phyloP scores from a whole-genome alignment of 345 rosid species.

The Brassica napus region DNA sequence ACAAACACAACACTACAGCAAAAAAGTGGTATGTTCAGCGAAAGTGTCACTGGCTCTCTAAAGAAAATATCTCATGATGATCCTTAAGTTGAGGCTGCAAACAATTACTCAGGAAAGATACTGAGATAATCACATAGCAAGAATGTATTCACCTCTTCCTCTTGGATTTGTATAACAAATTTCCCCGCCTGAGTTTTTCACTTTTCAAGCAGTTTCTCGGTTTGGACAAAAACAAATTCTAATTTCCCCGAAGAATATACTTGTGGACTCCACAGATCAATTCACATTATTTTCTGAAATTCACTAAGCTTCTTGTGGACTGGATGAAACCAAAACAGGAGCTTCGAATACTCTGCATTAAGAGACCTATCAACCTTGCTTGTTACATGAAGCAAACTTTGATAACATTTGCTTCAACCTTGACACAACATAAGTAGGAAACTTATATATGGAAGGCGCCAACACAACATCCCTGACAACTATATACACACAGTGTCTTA shows the following conservation, averaged over 20 bases:
- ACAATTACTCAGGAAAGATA: constrained; percentile 6
- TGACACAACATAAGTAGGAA: background rate
- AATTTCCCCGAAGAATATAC: background rate
- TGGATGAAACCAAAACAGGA: background rate
- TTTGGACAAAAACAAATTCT: background rate
- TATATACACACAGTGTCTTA: background rate
- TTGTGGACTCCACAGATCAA: background rate
- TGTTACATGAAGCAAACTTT: background rate
- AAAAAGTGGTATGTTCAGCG: background rate
- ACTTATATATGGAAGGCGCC: background rate
- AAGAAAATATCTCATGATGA: background rate
- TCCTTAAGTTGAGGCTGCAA: background rate
- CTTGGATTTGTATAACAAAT: background rate
- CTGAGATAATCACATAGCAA: background rate
- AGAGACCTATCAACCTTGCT: background rate
- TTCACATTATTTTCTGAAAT: background rate
- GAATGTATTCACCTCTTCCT: background rate
- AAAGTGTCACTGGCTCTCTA: background rate
- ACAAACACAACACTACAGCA: constrained; percentile 5
- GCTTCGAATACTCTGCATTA: background rate
- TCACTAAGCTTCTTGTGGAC: background rate
- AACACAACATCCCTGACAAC: background rate
- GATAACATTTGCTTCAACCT: background rate
- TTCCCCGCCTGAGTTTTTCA: background rate
- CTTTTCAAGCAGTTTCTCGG: background rate